These are phyloP conservation scores for Trichoderma polysporum DNA, from an alignment of 2,329 filamentous ascomycete species.

Conservation along the genomic window DNA sequence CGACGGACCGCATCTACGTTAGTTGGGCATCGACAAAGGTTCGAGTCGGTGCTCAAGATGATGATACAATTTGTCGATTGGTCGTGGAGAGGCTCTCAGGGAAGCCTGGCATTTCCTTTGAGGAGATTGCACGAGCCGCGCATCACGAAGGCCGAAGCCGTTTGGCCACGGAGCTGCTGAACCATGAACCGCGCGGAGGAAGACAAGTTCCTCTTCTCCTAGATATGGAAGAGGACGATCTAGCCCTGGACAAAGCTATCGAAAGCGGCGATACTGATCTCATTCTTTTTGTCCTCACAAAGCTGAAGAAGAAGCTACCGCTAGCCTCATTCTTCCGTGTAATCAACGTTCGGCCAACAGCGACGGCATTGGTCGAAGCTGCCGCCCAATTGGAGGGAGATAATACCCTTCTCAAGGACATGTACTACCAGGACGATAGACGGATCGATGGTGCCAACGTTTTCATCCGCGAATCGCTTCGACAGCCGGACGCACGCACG, in stretches of 20 bases:
- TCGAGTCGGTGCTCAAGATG: conserved; percentile 76
- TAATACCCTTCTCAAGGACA: conserved; percentile 82
- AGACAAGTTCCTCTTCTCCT: conserved; percentile 91
- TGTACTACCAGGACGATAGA: conserved; percentile 97
- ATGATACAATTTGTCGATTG: conserved; percentile 80
- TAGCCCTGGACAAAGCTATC: conserved; percentile 93
- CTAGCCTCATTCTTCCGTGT: conserved; percentile 89
- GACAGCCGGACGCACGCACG: conserved; percentile 66
- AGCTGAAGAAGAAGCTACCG: conserved; percentile 86
- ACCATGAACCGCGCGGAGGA: conserved; percentile 92
- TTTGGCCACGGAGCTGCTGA: conserved; percentile 87
- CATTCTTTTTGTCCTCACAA: conserved; percentile 82
- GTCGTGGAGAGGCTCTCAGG: conserved; percentile 85
- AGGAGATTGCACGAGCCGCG: conserved; percentile 86
- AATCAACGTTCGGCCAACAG: conserved; percentile 81
- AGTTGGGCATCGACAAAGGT: conserved; percentile 98
- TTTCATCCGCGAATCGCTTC: conserved; percentile 79
- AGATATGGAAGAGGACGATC: conserved; percentile 92
- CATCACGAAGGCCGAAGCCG: conserved; percentile 89
- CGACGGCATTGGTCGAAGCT: conserved; percentile 85
- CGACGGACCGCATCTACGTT: conserved; percentile 87
- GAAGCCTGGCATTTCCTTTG: conserved; percentile 92
- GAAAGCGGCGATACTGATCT: conserved; percentile 94
- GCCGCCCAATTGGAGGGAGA: conserved; percentile 68
- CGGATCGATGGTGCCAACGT: conserved; percentile 84